These are phyloP conservation scores for Puccinia horiana DNA, from an alignment of 1,284 basidiomycete species.

Conservation along the genomic window DNA sequence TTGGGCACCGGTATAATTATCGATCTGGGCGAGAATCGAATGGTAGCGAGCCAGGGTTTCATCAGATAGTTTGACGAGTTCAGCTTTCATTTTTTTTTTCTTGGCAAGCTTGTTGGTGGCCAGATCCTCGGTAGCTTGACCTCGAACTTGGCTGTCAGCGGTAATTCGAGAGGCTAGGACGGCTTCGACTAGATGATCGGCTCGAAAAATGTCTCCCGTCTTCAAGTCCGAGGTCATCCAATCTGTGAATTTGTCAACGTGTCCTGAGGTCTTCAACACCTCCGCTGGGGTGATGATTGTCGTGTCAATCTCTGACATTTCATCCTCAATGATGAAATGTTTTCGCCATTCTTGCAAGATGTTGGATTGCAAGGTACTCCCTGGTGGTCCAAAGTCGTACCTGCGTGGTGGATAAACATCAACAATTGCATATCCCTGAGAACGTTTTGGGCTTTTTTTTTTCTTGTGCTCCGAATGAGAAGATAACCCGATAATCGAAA, in stretches of 20 bases:
- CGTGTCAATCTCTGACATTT: constrained; percentile 98
- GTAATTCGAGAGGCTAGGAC: constrained; percentile 87
- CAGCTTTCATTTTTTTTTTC: constrained; percentile 78
- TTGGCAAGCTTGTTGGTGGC: constrained; percentile 76
- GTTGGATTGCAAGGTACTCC: constrained; percentile 93
- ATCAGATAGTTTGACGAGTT: constrained; percentile 74
- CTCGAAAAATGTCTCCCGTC: constrained; percentile 93
- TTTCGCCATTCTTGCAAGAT: constrained; percentile 95
- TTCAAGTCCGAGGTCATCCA: constrained; percentile 98
- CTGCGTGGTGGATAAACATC: constrained; percentile 25
- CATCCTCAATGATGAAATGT: constrained; percentile 97
- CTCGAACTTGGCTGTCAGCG: constrained; percentile 90
- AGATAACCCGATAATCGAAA: background rate
- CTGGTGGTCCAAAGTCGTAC: constrained; percentile 70
- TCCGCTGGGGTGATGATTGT: constrained; percentile 94
- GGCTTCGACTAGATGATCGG: constrained; percentile 92
- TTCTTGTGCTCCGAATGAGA: background rate
- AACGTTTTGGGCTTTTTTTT: no score
- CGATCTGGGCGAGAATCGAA: constrained; percentile 83
- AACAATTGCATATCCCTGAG: no score
- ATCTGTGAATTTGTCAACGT: constrained; percentile 96
- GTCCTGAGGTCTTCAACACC: constrained; percentile 96
- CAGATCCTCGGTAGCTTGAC: constrained; percentile 66
- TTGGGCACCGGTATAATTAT: constrained; percentile 88
- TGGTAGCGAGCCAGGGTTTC: constrained; percentile 77